phyloP scores from a whole-genome alignment of 345 rosid genomes.

The Euphorbia lathyris region DNA sequence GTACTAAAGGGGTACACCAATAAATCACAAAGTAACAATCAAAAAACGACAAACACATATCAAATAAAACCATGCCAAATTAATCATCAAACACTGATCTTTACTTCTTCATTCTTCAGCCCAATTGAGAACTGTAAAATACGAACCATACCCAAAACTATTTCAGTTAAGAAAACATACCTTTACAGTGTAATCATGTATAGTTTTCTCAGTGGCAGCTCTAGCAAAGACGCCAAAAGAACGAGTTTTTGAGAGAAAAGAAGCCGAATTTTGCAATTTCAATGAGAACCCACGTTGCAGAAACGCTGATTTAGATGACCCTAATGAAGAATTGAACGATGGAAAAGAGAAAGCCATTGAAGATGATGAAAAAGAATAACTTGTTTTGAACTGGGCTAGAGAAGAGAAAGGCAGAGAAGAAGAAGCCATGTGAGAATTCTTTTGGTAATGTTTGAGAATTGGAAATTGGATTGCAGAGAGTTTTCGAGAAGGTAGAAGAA shows the following conservation, averaged over 20 bases:
- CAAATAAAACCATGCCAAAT: no score
- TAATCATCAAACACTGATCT: no score
- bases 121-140: no score
- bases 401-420: constrained; percentile 38
- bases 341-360: constrained; percentile 35
- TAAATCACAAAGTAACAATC: no score
- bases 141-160: no score
- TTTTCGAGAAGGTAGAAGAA: neutral
- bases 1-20: no score
- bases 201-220: constrained; percentile 68
- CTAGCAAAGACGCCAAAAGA: constrained; percentile 50
- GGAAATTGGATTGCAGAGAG: neutral
- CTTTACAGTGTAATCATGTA: constrained; percentile 78
- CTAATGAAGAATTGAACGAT: constrained; percentile 43
- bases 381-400: constrained; percentile 24
- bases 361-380: constrained; percentile 28
- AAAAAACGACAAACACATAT: no score
- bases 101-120: no score
- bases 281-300: constrained; percentile 45
- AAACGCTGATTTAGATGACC: constrained; percentile 45
- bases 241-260: constrained; percentile 37
- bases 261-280: constrained; percentile 29
- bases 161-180: constrained; percentile 28
- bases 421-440: constrained; percentile 33
- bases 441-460: neutral